Evolutionary conservation across 345 rosid species (phyloP), one percentile per base, ranked within the genome.

Genomic region (Salix udensis): DNA sequence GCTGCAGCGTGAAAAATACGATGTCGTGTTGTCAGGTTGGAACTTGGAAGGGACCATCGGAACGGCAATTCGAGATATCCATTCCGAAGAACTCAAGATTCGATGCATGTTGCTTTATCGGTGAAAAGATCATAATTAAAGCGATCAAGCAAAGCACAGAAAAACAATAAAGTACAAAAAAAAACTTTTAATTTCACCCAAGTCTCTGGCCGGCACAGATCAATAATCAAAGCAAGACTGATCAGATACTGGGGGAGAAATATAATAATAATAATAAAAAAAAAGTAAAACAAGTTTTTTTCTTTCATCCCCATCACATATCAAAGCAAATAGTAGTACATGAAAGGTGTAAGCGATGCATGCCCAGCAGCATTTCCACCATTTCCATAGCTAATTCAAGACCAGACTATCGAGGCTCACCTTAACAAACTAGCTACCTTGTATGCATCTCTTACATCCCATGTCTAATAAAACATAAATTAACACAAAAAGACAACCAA

Each of bases 381-480:
- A 23, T 74, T 23, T 34, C 55, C 37, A 77, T 40, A 40, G 44
- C 74, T 28, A 52, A 30, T 64, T 11, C 16, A 26, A 14, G 18
- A 58, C 64, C 42, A 68, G 7, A 23, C 16, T 7, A 7, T 5
- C 40, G 53, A 31, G 64, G 34, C 82, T 37, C 78, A 42, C 79
- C 42, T 60, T 23, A 19, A 40, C 61, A 55, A 60, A 53, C 14
- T 3, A 31, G 85, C 91, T 81, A 42, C 89, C 83, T 84, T 80
- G 90, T 86, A 89, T 89, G 90, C 92, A 84, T 87, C 90, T 80
- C 90, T 89, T 88, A 90, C 90, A 90, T 83, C 90, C 84, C 87
- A 78, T 84, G 73, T 74, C 75, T 78, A 68, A 26, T 72, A 74
- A 24, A 30, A 23, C 39, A 30, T 28, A 31, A 30, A 50, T 30